Evolutionary conservation across 179 eudicot genomes (phyloP).

Genomic region (Amaranthus tricolor): DNA sequence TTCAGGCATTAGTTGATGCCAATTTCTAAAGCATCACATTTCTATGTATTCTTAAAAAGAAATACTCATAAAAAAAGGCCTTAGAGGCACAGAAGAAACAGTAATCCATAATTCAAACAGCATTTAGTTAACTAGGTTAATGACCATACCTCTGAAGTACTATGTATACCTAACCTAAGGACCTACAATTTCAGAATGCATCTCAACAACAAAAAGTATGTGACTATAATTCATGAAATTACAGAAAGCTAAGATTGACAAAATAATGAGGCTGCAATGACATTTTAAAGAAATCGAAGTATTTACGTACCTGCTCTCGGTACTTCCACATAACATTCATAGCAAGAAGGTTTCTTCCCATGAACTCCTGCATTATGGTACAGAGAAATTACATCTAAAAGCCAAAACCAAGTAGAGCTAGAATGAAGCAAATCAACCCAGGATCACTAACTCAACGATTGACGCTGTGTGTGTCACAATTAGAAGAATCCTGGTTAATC

Average conservation of each 20-base stretch:
- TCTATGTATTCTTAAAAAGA: too few species aligned
- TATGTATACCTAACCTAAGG: background rate
- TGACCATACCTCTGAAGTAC: background rate
- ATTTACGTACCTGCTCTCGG: constrained; percentile 63
- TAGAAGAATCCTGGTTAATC: background rate
- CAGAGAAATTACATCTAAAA: background rate
- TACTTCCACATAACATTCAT: constrained; percentile 99
- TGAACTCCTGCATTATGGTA: constrained; percentile 67
- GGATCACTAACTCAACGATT: background rate
- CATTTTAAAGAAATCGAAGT: constrained; percentile 4
- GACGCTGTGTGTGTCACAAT: background rate
- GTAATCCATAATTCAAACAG: too few species aligned
- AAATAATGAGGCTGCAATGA: background rate
- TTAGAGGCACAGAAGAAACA: too few species aligned
- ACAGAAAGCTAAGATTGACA: background rate
- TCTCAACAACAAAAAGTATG: background rate
- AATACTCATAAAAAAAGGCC: too few species aligned
- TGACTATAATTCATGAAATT: background rate
- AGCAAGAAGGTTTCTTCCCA: constrained; percentile 97
- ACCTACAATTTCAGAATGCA: background rate
- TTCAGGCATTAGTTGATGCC: too few species aligned
- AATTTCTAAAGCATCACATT: too few species aligned
- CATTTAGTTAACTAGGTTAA: too few species aligned
- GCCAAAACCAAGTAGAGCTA: background rate
- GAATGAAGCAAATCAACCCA: background rate